phyloP scores from a whole-genome alignment of 1,284 basidiomycete species.

The Cystobasidium pallidum region DNA sequence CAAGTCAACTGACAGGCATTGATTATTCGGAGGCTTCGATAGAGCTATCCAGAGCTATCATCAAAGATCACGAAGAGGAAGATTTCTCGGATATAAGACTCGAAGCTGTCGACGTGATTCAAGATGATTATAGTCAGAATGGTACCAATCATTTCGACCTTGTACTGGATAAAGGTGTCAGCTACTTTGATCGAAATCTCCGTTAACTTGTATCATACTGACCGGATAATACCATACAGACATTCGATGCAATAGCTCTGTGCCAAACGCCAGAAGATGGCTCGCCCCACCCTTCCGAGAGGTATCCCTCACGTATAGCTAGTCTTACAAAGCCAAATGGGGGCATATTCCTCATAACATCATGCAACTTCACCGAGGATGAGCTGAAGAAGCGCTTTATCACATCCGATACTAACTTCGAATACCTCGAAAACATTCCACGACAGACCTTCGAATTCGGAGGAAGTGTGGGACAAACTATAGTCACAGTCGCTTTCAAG shows the following conservation, averaged over 20 bases:
- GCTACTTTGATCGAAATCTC: slow-evolving; percentile 40
- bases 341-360: slow-evolving; percentile 77
- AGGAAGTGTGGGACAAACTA: slow-evolving; percentile 71
- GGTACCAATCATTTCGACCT: slow-evolving; percentile 53
- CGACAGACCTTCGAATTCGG: slow-evolving; percentile 75
- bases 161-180: slow-evolving; percentile 57
- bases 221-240: slow-evolving; percentile 62
- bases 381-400: slow-evolving; percentile 70
- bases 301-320: slow-evolving; percentile 68
- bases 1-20: slow-evolving; percentile 67
- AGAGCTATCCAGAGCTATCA: slow-evolving; percentile 52
- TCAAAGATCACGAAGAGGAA: slow-evolving; percentile 22
- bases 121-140: slow-evolving; percentile 44
- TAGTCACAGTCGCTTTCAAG: slow-evolving; percentile 74
- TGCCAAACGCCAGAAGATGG: slow-evolving; percentile 67
- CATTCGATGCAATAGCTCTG: slow-evolving; percentile 84
- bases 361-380: slow-evolving; percentile 83
- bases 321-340: slow-evolving; percentile 65
- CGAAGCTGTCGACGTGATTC: slow-evolving; percentile 54
- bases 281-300: slow-evolving; percentile 60
- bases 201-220: no score
- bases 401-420: slow-evolving; percentile 59
- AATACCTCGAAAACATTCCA: slow-evolving; percentile 67
- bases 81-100: slow-evolving; percentile 48
- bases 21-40: slow-evolving; percentile 81